Base-by-base conservation (phyloP, 2,329 filamentous ascomycete genomes). In the Aspergillus luchuensis region DNA sequence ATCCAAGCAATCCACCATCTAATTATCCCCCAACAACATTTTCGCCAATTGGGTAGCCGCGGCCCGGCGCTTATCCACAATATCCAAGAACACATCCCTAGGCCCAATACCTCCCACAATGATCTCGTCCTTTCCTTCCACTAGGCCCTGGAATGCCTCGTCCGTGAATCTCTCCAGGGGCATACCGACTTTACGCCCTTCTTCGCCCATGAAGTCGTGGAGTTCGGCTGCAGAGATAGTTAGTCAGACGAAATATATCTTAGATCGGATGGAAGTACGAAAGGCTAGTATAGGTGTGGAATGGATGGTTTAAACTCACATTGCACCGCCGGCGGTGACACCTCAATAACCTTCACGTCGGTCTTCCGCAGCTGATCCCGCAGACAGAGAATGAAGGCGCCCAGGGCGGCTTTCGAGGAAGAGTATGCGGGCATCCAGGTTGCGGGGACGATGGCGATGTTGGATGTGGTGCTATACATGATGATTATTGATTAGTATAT, bases 331-430 rank as follows among this genome's bases (percentile, higher is more conserved):
- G 76, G 73, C 1, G 83, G 82, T 13, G 81, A 72, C 41, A 85
- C 69, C 70, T 86, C 82, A 28, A 84, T 70, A 8, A 86, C 76
- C 43, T 74, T 72, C 8, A 80, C 72, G 3, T 64, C 65, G 8
- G 30, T 39, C 7, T 65, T 66, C 8, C 65, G 63, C 17, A 85
- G 71, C 67, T 82, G 76, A 56, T 79, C 73, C 5, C 81, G 74
- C 17, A 83, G 66, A 45, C 76, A 79, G 60, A 82, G 75, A 23
- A 77, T 66, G 54, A 83, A 82, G 4, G 74, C 73, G 65, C 84
- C 81, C 39, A 86, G 69, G 2, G 84, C 84, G 0, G 83, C 79
- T 66, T 86, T 86, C 10, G 80, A 80, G 2, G 82, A 81, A 56
- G 79, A 84, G 74, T 86, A 86, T 38, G 80, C 82, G 1, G 79